Conservation (phyloP, 2,329 filamentous ascomycete genomes). For the Alternaria angustiovoidea region DNA sequence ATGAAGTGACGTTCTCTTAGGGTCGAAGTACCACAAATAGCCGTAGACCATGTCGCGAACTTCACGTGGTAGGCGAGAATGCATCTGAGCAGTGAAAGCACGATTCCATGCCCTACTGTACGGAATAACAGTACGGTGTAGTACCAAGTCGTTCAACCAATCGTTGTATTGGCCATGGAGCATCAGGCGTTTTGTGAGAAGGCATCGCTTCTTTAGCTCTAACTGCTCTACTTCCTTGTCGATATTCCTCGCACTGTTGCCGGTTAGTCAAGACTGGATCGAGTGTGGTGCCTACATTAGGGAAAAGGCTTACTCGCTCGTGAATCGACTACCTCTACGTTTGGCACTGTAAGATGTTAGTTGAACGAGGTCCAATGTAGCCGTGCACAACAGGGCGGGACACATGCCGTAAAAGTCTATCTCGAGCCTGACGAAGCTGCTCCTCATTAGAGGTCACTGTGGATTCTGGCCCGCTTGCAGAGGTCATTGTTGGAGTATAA, state of each 20-base stretch:
- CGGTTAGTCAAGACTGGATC: background rate
- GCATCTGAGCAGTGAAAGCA: too few species aligned
- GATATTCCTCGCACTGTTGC: background rate
- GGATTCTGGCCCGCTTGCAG: background rate
- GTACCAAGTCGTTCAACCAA: slow-evolving; percentile 4
- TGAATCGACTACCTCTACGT: too few species aligned
- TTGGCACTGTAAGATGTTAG: too few species aligned
- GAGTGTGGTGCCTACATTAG: background rate
- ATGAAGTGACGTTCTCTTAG: too few species aligned
- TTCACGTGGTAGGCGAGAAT: too few species aligned
- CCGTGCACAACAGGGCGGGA: too few species aligned
- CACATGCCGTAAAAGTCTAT: background rate
- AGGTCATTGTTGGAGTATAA: too few species aligned
- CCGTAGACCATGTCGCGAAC: too few species aligned
- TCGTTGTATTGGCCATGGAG: slow-evolving; percentile 1
- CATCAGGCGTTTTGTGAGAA: slow-evolving; percentile 8
- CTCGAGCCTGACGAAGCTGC: background rate
- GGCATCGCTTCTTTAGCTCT: slow-evolving; percentile 1
- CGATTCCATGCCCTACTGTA: background rate
- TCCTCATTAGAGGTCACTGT: background rate
- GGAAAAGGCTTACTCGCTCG: background rate
- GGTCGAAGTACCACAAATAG: too few species aligned
- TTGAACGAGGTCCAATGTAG: too few species aligned
- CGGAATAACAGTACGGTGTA: slow-evolving; percentile 2
- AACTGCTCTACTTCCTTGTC: background rate